Conservation (phyloP, 208 protist genomes). For the Borovskyia barvae region DNA sequence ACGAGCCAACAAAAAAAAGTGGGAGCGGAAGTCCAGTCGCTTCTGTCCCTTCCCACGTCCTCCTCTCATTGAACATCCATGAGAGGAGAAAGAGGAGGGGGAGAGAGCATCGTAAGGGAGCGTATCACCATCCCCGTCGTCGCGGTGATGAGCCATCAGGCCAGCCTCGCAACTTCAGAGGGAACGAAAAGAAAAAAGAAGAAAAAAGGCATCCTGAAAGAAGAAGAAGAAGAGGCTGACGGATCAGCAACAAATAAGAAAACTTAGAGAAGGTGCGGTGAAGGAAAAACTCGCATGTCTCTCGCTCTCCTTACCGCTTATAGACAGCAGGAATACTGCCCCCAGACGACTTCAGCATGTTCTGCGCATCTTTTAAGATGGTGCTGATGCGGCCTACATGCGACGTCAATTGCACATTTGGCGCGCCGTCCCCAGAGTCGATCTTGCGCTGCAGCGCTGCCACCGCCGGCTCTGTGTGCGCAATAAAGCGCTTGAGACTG, state of each 20-base stretch:
- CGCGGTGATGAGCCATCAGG: too few relatives aligned
- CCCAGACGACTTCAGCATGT: constrained; percentile 35
- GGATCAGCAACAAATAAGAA: too few relatives aligned
- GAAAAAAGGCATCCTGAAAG: neutral
- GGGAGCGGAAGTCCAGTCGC: too few relatives aligned
- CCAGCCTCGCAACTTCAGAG: too few relatives aligned
- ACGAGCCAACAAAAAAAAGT: neutral
- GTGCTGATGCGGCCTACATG: constrained; percentile 32
- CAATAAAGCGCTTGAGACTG: constrained; percentile 47
- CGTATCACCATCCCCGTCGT: too few relatives aligned
- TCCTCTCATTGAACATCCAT: too few relatives aligned
- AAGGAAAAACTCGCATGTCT: too few relatives aligned
- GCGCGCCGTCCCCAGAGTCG: constrained; percentile 6
- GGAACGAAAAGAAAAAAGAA: too few relatives aligned
- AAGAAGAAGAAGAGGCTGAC: neutral
- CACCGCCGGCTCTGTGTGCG: constrained; percentile 35
- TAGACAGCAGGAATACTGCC: constrained; percentile 37
- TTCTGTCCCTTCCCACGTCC: too few relatives aligned
- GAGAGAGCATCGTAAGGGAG: too few relatives aligned
- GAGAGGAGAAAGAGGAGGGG: too few relatives aligned
- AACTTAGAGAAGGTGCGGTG: too few relatives aligned
- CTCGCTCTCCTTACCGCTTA: constrained; percentile 27
- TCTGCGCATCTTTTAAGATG: constrained; percentile 48
- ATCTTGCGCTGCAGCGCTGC: constrained; percentile 25
- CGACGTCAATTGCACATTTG: constrained; percentile 20